Base-by-base conservation (phyloP, 2,329 filamentous ascomycete genomes). In the Xylaria sp. region DNA sequence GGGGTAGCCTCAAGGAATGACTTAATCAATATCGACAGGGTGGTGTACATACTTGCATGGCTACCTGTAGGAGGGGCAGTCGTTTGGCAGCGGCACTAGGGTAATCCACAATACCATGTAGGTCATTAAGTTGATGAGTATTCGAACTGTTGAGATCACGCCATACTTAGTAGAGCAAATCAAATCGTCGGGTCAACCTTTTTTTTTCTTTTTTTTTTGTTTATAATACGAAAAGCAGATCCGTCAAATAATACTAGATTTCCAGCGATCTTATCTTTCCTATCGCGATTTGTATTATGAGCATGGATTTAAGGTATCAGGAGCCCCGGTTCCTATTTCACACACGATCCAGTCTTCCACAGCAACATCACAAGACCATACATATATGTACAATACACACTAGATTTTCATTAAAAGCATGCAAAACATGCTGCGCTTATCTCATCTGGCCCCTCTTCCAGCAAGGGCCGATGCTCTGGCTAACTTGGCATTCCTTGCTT, bases 401-500 rank as follows among this genome's bases (percentile, higher is more conserved):
- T 23, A 42, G 23, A 6, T 58, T 6, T 40, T 31, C 28, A 58
- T 67, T 31, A 44, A 23, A 23, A 23, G 40, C 54, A 26, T 48
- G 38, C 33, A 44, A 26, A 33, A 53, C 33, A 15, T 51, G n/a
- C 17, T 17, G 26, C 9, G 5, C 15, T 13, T 31, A 49, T 28
- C 58, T 79, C 78, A 89, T 74, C 81, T 86, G 6, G 87, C 87
- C 46, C 87, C 88, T 75, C 88, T 83, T 4, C 88, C 88, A 44
- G 83, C 85, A 62, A 88, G 75, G 31, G 86, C 85, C 10, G 86
- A 83, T 26, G 82, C 78, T 74, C 83, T 82, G 20, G 86, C 84
- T 80, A 89, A 78, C 74, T 88, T 85, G 57, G 86, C 84, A 77
- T 89, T 88, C 72, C 83, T 82, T 20, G 84, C 84, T 74, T 86